Conservation (phyloP, 495 filamentous ascomycete species). For the Tuber melanosporum region DNA sequence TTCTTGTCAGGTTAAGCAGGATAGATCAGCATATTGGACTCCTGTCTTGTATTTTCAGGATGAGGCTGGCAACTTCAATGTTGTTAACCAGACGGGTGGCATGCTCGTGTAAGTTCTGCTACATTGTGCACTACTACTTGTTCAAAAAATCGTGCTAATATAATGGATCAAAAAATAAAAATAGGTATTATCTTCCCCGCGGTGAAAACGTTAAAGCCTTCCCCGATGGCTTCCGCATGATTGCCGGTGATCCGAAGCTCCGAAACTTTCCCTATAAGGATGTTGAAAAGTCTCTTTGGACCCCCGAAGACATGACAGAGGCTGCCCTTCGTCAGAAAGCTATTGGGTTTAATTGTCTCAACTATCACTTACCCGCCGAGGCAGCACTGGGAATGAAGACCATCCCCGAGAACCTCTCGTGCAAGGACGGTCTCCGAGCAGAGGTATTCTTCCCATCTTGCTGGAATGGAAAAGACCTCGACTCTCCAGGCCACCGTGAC, state of each 20-base stretch:
- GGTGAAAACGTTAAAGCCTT: conserved; percentile 58
- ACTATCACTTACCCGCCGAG: conserved; percentile 61
- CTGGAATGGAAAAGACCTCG: conserved; percentile 70
- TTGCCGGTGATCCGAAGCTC: conserved; percentile 63
- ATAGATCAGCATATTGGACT: conserved; percentile 66
- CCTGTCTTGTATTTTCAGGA: conserved; percentile 60
- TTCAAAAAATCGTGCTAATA: background rate
- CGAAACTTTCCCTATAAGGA: conserved; percentile 65
- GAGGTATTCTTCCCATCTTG: conserved; percentile 89
- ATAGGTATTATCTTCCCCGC: conserved; percentile 60
- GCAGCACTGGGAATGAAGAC: conserved; percentile 70
- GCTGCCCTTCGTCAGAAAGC: conserved; percentile 67
- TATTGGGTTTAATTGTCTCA: conserved; percentile 84
- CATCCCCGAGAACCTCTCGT: conserved; percentile 78
- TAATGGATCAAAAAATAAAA: background rate
- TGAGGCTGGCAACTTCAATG: conserved; percentile 31
- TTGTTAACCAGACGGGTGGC: conserved; percentile 54
- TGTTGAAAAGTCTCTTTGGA: conserved; percentile 59
- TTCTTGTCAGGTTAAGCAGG: conserved; percentile 57
- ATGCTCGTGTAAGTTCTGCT: conserved; percentile 53
- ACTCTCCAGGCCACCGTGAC: conserved; percentile 56
- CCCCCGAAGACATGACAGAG: conserved; percentile 55
- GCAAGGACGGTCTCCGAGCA: conserved; percentile 66
- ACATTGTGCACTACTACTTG: background rate
- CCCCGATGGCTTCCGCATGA: conserved; percentile 73